phyloP scores from a whole-genome alignment of 1,139 yeast genomes.

The Hemisphaericaspora lyxosophila region DNA sequence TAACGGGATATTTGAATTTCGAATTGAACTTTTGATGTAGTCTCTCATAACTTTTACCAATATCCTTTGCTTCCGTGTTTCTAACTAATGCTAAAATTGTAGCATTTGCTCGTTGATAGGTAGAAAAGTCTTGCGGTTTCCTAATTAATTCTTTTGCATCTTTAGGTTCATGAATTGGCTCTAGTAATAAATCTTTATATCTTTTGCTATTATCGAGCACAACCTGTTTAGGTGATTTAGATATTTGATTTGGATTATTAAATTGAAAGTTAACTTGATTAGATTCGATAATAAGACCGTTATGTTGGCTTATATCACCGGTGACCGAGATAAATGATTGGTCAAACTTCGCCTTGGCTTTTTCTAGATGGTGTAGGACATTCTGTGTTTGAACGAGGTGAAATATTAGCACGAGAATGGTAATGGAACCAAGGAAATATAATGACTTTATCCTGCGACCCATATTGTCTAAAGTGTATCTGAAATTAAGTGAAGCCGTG shows the following conservation, averaged over 20 bases:
- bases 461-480: no score
- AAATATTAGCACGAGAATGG: no score
- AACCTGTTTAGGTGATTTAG: slow-evolving; percentile 30
- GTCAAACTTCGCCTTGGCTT: no score
- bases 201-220: slow-evolving; percentile 32
- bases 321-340: no score
- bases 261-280: slow-evolving; percentile 36
- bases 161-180: slow-evolving; percentile 49
- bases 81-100: slow-evolving; percentile 72
- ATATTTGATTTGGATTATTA: slow-evolving; percentile 28
- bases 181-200: slow-evolving; percentile 32
- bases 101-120: slow-evolving; percentile 61
- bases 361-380: no score
- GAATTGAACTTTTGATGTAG: slow-evolving; percentile 66
- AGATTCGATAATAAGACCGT: slow-evolving; percentile 19
- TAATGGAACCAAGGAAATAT: no score
- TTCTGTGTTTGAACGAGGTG: no score
- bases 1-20: slow-evolving; percentile 76
- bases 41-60: slow-evolving; percentile 52
- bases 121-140: slow-evolving; percentile 29
- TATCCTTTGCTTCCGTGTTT: slow-evolving; percentile 54
- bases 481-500: no score
- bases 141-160: slow-evolving; percentile 41
- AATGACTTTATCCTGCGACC: no score
- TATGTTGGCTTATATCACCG: no score